These are phyloP conservation scores for Bipolaris cookei DNA, from an alignment of 2,329 filamentous ascomycete genomes.

Conservation along the genomic window DNA sequence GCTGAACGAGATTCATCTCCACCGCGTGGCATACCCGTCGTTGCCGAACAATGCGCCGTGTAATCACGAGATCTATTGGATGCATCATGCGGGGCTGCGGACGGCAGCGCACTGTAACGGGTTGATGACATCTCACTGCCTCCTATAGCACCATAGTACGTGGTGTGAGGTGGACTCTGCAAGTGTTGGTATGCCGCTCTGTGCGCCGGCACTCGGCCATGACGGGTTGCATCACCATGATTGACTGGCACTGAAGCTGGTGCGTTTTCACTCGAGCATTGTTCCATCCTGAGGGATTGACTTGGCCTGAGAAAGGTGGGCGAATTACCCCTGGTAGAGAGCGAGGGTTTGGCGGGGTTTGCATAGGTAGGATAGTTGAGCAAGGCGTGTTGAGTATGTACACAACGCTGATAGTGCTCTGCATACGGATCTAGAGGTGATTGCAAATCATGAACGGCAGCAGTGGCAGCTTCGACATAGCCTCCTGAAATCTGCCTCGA, in stretches of 20 bases:
- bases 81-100: conserved; percentile 15
- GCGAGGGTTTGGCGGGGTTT: not conserved
- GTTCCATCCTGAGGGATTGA: conserved; percentile 12
- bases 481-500: conserved; percentile 1
- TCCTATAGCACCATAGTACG: conserved; percentile 1
- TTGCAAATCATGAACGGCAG: conserved; percentile 26
- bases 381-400: conserved; percentile 10
- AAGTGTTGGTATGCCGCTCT: conserved; percentile 25
- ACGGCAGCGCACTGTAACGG: conserved; percentile 23
- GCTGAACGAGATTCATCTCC: conserved; percentile 13
- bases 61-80: conserved; percentile 20
- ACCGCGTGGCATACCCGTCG: not conserved
- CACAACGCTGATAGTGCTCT: conserved; percentile 19
- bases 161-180: conserved; percentile 17
- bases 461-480: conserved; percentile 26
- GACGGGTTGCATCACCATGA: not conserved
- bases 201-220: conserved; percentile 24
- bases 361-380: not conserved
- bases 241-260: conserved; percentile 12
- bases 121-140: conserved; percentile 2
- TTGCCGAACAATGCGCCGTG: not conserved
- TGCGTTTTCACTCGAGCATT: conserved; percentile 35
- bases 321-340: not conserved
- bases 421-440: conserved; percentile 38
- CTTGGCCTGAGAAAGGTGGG: conserved; percentile 9